Conservation (phyloP, 208 protist genomes). For the Trypanosoma brucei region DNA sequence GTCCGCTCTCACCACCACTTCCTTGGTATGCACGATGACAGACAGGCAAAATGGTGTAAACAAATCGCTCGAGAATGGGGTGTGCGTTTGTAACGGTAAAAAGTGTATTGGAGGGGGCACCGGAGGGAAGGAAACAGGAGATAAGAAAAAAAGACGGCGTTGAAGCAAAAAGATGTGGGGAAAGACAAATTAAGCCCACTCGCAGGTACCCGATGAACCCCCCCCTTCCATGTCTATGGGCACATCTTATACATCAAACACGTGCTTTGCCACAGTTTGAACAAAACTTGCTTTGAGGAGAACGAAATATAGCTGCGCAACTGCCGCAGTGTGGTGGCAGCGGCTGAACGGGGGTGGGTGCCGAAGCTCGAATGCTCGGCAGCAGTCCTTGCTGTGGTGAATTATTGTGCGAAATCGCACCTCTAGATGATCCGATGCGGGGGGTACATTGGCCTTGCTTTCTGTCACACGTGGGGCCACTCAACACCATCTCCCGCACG, state of each 20-base stretch:
- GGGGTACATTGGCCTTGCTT: neutral
- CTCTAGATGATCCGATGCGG: neutral
- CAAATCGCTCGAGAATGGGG: no score
- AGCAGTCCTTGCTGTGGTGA: no score
- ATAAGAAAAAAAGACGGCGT: constrained; percentile 17
- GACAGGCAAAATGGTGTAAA: no score
- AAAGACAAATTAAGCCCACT: no score
- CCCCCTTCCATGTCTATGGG: no score
- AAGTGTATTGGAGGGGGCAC: neutral
- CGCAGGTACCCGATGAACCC: no score
- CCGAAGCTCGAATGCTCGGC: neutral
- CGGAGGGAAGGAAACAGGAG: neutral
- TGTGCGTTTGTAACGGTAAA: neutral
- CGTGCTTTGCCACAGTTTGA: constrained; percentile 45
- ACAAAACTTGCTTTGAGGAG: constrained; percentile 46
- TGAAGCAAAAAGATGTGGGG: neutral
- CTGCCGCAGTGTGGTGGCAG: constrained; percentile 29
- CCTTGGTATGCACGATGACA: no score
- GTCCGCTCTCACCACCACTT: no score
- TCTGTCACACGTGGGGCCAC: constrained; percentile 34
- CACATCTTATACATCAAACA: neutral
- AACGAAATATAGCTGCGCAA: constrained; percentile 56
- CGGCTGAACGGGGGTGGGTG: neutral
- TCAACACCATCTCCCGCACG: constrained; percentile 57
- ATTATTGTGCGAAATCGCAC: no score